Conservation (phyloP, 140 eudicot genomes). For the Stevia rebaudiana region DNA sequence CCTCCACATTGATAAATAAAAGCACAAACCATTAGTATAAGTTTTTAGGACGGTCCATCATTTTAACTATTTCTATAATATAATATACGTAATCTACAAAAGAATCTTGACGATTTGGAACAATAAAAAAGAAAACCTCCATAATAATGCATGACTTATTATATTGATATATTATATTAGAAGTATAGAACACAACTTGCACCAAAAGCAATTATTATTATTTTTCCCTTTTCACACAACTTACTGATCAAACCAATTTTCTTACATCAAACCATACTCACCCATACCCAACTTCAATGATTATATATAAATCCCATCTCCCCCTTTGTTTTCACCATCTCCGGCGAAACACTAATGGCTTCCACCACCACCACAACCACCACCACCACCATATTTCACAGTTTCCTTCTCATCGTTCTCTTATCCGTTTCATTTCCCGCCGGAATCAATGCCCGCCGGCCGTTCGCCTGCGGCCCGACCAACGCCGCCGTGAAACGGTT, state of each 20-base stretch:
- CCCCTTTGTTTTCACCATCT: constrained; percentile 5
- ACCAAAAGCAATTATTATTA: constrained; percentile 27
- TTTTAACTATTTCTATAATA: neutral
- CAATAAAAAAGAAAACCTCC: neutral
- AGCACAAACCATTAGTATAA: too few relatives aligned
- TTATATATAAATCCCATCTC: constrained; percentile 20
- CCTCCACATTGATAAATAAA: too few relatives aligned
- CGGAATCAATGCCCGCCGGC: constrained; percentile 23
- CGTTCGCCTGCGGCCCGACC: constrained; percentile 59
- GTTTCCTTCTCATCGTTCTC: neutral
- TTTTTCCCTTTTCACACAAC: constrained; percentile 1
- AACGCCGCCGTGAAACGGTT: constrained; percentile 34
- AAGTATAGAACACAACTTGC: constrained; percentile 28
- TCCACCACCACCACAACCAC: constrained; percentile 17
- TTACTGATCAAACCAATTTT: constrained; percentile 17
- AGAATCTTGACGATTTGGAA: neutral
- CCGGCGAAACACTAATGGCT: neutral
- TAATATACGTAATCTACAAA: neutral
- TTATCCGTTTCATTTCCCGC: constrained; percentile 9
- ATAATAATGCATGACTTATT: constrained; percentile 14
- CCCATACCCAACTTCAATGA: constrained; percentile 30
- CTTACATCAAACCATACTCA: constrained; percentile 11
- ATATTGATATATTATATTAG: constrained; percentile 12
- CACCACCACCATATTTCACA: constrained; percentile 17
- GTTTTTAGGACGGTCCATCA: too few relatives aligned